phyloP scores from a whole-genome alignment of 1,139 yeast species.

The Spencermartinsiella ligniputridi region DNA sequence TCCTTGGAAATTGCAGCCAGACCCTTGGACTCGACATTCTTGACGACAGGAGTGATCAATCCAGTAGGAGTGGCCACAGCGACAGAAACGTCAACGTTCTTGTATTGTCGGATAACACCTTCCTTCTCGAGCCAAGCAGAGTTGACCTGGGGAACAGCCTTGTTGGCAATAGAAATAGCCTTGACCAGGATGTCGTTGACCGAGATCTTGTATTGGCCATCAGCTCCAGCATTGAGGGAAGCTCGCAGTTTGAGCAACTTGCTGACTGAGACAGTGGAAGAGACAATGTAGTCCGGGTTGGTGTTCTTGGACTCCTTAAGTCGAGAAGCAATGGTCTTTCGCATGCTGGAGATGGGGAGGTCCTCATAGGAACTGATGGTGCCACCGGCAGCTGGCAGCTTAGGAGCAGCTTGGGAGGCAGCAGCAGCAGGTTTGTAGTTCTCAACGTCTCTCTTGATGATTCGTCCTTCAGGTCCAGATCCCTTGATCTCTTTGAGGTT shows the following conservation, averaged over 20 bases:
- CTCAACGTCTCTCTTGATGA: constrained; percentile 86
- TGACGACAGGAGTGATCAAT: constrained; percentile 91
- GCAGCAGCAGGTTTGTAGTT: constrained; percentile 43
- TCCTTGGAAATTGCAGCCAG: constrained; percentile 73
- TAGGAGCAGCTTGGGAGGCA: constrained; percentile 40
- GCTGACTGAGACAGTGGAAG: constrained; percentile 79
- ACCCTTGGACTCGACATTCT: constrained; percentile 83
- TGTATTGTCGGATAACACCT: constrained; percentile 88
- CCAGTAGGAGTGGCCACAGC: constrained; percentile 99
- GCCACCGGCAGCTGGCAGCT: constrained; percentile 48
- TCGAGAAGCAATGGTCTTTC: constrained; percentile 90
- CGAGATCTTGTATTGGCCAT: constrained; percentile 85
- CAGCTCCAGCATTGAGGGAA: constrained; percentile 78
- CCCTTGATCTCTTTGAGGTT: constrained; percentile 82
- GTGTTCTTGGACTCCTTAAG: constrained; percentile 78
- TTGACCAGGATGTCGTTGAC: constrained; percentile 92
- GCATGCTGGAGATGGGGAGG: constrained; percentile 84
- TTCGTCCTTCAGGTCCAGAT: constrained; percentile 93
- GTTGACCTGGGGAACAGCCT: constrained; percentile 90
- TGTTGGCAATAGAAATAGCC: constrained; percentile 87
- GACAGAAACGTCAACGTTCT: constrained; percentile 91
- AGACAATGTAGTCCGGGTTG: constrained; percentile 89
- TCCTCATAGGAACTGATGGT: constrained; percentile 65
- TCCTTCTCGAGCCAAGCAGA: constrained; percentile 88
- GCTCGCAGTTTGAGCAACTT: constrained; percentile 90